Evolutionary conservation across 225 moss, liverwort and hornwort genomes (phyloP), one percentile per base, ranked within the genome.

Genomic region (Sphagnum contortum): DNA sequence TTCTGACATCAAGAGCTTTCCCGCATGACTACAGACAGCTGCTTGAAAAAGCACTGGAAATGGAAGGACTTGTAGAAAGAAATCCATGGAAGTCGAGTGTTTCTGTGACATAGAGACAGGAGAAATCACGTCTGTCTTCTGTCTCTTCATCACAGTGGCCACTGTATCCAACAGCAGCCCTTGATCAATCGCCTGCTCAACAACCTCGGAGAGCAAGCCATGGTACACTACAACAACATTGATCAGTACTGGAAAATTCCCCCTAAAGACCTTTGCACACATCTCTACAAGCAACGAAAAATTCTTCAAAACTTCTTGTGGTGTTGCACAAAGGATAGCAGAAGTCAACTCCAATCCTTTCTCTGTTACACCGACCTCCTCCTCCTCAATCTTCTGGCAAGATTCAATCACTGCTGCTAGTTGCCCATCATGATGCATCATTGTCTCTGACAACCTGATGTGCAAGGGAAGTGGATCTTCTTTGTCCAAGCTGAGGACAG

Each of bases 41-140:
- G 84, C 78, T 71, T 83, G 67, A 66, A 94, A 89, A 65, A 91
- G 68, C 59, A 89, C 75, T 47, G 86, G 64, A 74, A 94, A 87
- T 3, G 94, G 89, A 9, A 79, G 63, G 56, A 65, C 71, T 70
- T 61, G 71, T 50, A 85, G 64, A 74, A 78, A 85, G 55, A 45
- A 11, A 58, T 62, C 71, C 48, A 68, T 11, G 51, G 13, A 9
- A 52, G 9, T 5, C 52, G 2, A 52, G 9, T 52, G 52, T 9
- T 52, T 52, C 52, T 0, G 2, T 9, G 9, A 52, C 6, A 52
- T 9, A 52, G 52, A 52, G 9, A 5, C 52, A 52, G 52, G 52
- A 5, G 9, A 52, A 2, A 8, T 53, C 64, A n/a, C 12, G 29
- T 29, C 65, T 64, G 64, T 3, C 10, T 13, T 60, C 9, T 74